Conservation (phyloP, 2,329 filamentous ascomycete species). For the Aspergillus sclerotialis region DNA sequence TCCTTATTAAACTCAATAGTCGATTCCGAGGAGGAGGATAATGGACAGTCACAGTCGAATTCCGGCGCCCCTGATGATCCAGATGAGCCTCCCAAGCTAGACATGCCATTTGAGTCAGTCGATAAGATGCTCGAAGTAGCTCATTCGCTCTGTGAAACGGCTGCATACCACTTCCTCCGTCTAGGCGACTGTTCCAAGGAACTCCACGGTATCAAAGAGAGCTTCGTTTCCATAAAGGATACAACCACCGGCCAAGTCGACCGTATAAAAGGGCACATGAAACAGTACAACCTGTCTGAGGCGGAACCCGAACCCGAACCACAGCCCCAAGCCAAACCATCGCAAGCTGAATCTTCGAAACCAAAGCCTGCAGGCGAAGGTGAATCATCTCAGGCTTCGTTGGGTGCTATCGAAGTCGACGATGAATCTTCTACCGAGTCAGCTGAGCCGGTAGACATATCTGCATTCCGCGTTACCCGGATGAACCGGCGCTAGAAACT, state of each 20-base stretch:
- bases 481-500: not conserved
- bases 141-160: constrained; percentile 75
- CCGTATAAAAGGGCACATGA: constrained; percentile 48
- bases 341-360: constrained; percentile 5
- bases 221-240: constrained; percentile 57
- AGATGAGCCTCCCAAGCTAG: constrained; percentile 29
- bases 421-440: constrained; percentile 22
- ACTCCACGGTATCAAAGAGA: constrained; percentile 60
- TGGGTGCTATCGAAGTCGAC: constrained; percentile 28
- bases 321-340: no score
- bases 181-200: constrained; percentile 78
- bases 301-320: no score
- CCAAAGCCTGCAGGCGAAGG: constrained; percentile 8
- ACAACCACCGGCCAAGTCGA: constrained; percentile 55
- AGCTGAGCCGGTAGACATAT: constrained; percentile 13
- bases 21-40: not conserved
- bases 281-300: no score
- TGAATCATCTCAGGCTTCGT: constrained; percentile 12
- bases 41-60: no score
- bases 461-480: constrained; percentile 12
- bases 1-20: not conserved
- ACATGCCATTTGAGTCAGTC: constrained; percentile 62
- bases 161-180: constrained; percentile 82
- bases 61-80: constrained; percentile 3
- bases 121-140: constrained; percentile 75